phyloP scores from a whole-genome alignment of 2,329 filamentous ascomycete genomes.

The Neofusicoccum ribis region DNA sequence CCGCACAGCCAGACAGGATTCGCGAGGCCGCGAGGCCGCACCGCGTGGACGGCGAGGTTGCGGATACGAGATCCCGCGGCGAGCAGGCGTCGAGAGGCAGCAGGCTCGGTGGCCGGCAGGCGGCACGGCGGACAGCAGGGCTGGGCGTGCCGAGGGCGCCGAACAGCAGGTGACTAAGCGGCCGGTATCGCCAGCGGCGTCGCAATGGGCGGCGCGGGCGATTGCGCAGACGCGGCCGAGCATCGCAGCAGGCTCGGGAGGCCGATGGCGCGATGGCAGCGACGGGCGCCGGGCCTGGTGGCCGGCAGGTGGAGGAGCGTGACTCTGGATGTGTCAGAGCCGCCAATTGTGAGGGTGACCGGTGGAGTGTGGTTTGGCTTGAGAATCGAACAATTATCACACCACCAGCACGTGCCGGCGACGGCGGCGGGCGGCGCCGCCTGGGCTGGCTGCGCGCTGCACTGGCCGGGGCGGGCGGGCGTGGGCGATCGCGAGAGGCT shows the following conservation, averaged over 20 bases:
- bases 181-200: background rate
- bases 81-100: background rate
- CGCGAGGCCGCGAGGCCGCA: background rate
- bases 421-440: slow-evolving; percentile 3
- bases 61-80: background rate
- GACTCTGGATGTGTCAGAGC: slow-evolving; percentile 2
- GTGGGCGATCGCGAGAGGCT: slow-evolving; percentile 15
- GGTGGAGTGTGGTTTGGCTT: slow-evolving; percentile 9
- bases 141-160: background rate
- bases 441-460: background rate
- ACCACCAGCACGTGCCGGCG: slow-evolving; percentile 8
- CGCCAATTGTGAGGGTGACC: background rate
- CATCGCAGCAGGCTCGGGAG: slow-evolving; percentile 10
- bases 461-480: background rate
- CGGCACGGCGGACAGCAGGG: background rate
- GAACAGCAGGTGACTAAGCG: background rate
- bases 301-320: background rate
- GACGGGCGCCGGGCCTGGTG: too few species aligned
- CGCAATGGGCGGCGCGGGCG: background rate
- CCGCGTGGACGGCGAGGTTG: background rate
- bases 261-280: background rate
- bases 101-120: too few species aligned
- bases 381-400: slow-evolving; percentile 16
- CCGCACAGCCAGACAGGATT: background rate
- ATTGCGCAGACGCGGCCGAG: background rate